These are phyloP conservation scores for Quercus mongolica DNA, from an alignment of 306 rosid species.

Conservation along the genomic window DNA sequence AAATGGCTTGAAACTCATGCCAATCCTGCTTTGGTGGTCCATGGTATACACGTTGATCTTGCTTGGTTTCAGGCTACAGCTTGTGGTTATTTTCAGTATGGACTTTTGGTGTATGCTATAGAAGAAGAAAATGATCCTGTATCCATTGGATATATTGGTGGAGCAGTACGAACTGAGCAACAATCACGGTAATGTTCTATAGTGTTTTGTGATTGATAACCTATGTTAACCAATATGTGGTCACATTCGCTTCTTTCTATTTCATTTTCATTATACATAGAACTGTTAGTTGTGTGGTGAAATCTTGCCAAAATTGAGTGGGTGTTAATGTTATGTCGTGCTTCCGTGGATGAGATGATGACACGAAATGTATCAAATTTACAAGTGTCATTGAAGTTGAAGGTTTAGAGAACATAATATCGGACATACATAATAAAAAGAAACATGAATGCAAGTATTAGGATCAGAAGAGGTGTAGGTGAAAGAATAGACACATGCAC, in stretches of 20 bases:
- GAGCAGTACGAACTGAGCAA: constrained; percentile 41
- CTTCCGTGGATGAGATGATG: neutral
- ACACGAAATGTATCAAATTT: neutral
- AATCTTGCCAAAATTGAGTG: neutral
- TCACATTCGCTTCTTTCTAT: neutral
- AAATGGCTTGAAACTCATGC: constrained; percentile 91
- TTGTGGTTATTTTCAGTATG: constrained; percentile 93
- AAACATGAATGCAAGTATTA: neutral
- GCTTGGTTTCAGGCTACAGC: constrained; percentile 88
- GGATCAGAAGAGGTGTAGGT: too few species aligned
- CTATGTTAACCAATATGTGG: neutral
- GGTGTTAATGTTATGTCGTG: neutral
- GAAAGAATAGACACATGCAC: too few species aligned
- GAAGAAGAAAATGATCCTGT: constrained; percentile 43
- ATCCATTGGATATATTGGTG: constrained; percentile 42
- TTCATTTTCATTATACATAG: neutral
- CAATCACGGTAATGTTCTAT: constrained; percentile 59
- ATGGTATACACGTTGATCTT: constrained; percentile 75
- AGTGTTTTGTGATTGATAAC: neutral
- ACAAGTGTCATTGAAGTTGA: neutral
- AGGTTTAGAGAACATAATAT: neutral
- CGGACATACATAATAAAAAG: neutral
- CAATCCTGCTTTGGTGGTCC: constrained; percentile 73
- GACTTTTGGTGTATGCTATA: constrained; percentile 64
- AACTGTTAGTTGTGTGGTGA: neutral